A percentile compares a stretch with the other conserved stretches of the same genome.
Conservation (phyloP, 345 rosid genomes). For the Clarkia xantiana region DNA sequence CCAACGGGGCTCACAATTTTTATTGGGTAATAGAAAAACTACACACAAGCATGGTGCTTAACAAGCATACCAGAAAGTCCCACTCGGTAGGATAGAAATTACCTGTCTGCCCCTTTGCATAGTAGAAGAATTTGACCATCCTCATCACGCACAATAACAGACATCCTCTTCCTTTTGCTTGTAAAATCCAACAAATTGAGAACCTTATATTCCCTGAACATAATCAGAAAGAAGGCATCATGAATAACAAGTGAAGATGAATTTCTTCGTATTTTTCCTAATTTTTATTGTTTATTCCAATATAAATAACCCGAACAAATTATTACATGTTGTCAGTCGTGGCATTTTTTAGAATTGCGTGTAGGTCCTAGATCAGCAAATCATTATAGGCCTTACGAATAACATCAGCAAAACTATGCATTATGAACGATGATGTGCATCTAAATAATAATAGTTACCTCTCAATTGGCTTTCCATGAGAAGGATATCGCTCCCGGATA, state of each 20-base stretch:
- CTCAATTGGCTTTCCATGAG: slow-evolving; percentile 38
- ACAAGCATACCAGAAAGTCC: background rate
- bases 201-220: slow-evolving; percentile 78
- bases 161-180: slow-evolving; percentile 97
- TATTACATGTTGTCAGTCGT: too few relatives aligned
- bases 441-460: slow-evolving; percentile 35
- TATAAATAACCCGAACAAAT: too few relatives aligned
- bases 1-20: too few relatives aligned
- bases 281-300: too few relatives aligned
- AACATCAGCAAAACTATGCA: too few relatives aligned
- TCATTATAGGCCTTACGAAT: too few relatives aligned
- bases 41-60: background rate
- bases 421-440: too few relatives aligned
- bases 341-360: too few relatives aligned
- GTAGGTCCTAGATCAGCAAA: too few relatives aligned
- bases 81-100: slow-evolving; percentile 4
- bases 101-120: slow-evolving; percentile 99
- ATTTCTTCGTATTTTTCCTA: too few relatives aligned
- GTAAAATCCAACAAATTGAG: slow-evolving; percentile 89
- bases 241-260: too few relatives aligned
- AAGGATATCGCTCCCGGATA: slow-evolving; percentile 47
- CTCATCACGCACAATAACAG: slow-evolving; percentile 76
- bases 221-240: slow-evolving; percentile 6
- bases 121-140: slow-evolving; percentile 79
- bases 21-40: background rate